Percentiles rank a stretch among this genome's conserved stretches.
These are phyloP conservation scores for Nicotiana undulata DNA, from an alignment of 257 asterid genomes.

Conservation along the genomic window DNA sequence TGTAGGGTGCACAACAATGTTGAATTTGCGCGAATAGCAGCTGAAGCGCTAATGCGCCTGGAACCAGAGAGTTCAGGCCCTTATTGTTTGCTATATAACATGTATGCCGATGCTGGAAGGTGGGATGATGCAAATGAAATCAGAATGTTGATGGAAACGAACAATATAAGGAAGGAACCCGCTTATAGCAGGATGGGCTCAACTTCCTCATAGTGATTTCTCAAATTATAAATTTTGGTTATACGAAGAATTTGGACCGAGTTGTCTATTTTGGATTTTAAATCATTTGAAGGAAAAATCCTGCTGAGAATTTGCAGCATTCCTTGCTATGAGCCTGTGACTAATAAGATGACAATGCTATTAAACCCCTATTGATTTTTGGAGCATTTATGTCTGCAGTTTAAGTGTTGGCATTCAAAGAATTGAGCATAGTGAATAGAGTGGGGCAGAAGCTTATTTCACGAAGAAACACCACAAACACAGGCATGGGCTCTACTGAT, in stretches of 20 bases:
- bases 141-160: constrained; percentile 53
- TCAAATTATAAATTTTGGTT: neutral
- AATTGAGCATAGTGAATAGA: neutral
- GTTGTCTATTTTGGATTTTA: neutral
- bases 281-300: neutral
- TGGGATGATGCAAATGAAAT: constrained; percentile 77
- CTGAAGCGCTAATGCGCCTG: constrained; percentile 57
- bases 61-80: constrained; percentile 82
- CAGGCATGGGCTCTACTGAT: neutral
- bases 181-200: constrained; percentile 63
- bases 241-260: neutral
- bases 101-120: constrained; percentile 63
- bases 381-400: neutral
- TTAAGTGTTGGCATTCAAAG: neutral
- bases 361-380: neutral
- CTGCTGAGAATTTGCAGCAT: neutral
- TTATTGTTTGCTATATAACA: constrained; percentile 52
- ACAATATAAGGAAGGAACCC: constrained; percentile 39
- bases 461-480: neutral
- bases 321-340: neutral
- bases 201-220: constrained; percentile 16
- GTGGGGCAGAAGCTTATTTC: neutral
- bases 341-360: neutral
- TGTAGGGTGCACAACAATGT: constrained; percentile 62
- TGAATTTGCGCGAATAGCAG: constrained; percentile 56